Evolutionary conservation across 1,139 yeast species (phyloP).

Genomic region (Candida albicans): DNA sequence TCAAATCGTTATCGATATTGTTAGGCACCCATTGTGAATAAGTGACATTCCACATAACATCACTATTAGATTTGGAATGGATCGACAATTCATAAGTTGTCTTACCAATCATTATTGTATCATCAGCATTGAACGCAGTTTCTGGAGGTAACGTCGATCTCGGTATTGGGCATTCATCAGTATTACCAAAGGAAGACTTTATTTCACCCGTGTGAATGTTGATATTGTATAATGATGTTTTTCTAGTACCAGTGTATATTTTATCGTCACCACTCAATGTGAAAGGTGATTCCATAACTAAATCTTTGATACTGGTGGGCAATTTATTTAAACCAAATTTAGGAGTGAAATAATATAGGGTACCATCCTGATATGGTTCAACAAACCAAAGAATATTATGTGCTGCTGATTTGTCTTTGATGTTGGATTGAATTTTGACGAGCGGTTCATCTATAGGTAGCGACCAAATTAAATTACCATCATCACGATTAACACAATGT

Average conservation of each 20-base stretch:
- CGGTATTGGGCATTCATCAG: conserved; percentile 35
- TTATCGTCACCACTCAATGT: conserved; percentile 80
- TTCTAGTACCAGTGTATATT: conserved; percentile 82
- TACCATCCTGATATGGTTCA: conserved; percentile 87
- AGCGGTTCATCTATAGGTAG: conserved; percentile 55
- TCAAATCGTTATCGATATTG: conserved; percentile 73
- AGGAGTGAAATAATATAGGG: conserved; percentile 81
- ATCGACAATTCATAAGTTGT: conserved; percentile 49
- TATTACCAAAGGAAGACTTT: conserved; percentile 65
- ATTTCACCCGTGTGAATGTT: conserved; percentile 77
- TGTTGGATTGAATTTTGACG: conserved; percentile 44
- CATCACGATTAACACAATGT: conserved; percentile 75
- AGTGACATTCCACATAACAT: conserved; percentile 80
- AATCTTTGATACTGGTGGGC: conserved; percentile 77
- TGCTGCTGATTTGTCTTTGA: conserved; percentile 14
- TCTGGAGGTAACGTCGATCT: conserved; percentile 21
- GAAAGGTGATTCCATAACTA: conserved; percentile 83
- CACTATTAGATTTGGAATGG: conserved; percentile 56
- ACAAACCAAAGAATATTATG: conserved; percentile 68
- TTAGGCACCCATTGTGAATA: conserved; percentile 94
- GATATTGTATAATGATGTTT: conserved; percentile 73
- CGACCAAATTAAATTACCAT: conserved; percentile 82
- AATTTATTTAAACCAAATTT: conserved; percentile 74
- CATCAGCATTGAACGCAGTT: conserved; percentile 15
- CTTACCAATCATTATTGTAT: conserved; percentile 49